phyloP scores from a whole-genome alignment of 2,329 filamentous ascomycete species.

The Diaporthe batatas region DNA sequence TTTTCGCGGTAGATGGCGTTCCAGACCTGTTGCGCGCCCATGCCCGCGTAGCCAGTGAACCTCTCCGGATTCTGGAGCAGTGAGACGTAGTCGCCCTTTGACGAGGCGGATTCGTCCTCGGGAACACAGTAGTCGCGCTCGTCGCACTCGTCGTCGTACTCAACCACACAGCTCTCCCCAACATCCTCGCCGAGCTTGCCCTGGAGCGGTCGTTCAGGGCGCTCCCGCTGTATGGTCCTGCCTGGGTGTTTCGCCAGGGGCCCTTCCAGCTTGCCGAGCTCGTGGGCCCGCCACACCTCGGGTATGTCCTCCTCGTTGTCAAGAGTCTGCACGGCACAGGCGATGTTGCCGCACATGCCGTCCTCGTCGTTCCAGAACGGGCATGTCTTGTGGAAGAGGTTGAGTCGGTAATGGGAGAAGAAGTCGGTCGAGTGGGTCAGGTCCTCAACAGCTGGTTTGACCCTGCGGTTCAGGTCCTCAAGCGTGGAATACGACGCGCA shows the following conservation, averaged over 20 bases:
- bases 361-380: constrained; percentile 96
- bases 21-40: constrained; percentile 91
- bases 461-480: constrained; percentile 82
- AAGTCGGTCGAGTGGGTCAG: constrained; percentile 93
- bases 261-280: constrained; percentile 91
- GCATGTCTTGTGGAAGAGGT: constrained; percentile 93
- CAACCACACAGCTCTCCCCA: constrained; percentile 95
- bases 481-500: constrained; percentile 94
- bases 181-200: constrained; percentile 88
- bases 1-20: constrained; percentile 97
- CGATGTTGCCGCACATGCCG: constrained; percentile 96
- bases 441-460: constrained; percentile 82
- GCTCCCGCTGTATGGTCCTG: constrained; percentile 77
- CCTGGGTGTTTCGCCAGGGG: constrained; percentile 92
- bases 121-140: constrained; percentile 96
- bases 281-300: constrained; percentile 88
- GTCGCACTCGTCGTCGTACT: constrained; percentile 98
- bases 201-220: constrained; percentile 80
- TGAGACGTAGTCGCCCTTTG: constrained; percentile 96
- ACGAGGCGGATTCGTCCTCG: constrained; percentile 88
- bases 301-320: constrained; percentile 97
- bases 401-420: constrained; percentile 97
- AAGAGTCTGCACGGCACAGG: constrained; percentile 93
- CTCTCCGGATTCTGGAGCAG: constrained; percentile 93
- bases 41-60: constrained; percentile 93